Base-by-base conservation (phyloP, 495 filamentous ascomycete species). In the Recurvomyces mirabilis region DNA sequence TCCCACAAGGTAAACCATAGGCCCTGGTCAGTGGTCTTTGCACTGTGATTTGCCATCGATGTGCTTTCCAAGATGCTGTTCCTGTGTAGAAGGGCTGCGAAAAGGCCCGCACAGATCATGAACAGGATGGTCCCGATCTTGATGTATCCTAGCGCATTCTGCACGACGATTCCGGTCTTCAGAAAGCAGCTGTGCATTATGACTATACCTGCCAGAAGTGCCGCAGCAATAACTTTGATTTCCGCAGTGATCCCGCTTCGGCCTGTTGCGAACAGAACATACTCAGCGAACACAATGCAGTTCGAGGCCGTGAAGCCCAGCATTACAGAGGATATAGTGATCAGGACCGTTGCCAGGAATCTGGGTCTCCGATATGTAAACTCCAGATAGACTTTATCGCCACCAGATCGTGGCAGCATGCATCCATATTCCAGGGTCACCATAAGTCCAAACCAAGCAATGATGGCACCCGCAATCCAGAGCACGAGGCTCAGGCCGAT, bases 331-430 rank as follows among this genome's bases (percentile, higher is more conserved):
- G 9, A 30, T 30, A 9, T n/a, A 9, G 26, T 30, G n/a, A 9
- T 9, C 9, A 30, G n/a, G 9, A 9, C 26, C 10, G 37, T 40
- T n/a, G 24, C 37, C 14, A 40, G 15, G 24, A 40, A 40, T 21
- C 24, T 40, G n/a, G 37, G 37, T 21, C 37, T 14, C 24, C 37
- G 18, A 22, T 40, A 40, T n/a, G 24, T 21, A 24, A 40, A 40
- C 37, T 40, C 37, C 13, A 40, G 37, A 21, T 40, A 40, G 37
- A 20, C 24, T 24, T 40, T 40, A 9, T 40, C 37, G 11, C 37
- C 37, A 22, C 37, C 37, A 40, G 19, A 20, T 19, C 37, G 18
- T 10, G 37, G 37, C 14, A 40, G 15, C 5, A n/a, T 21, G 19
- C 15, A 20, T 5, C 37, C 37, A 24, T 20, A 30, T n/a, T 30